Conservation (phyloP, 2,329 filamentous ascomycete species). For the Botrytis fabae region DNA sequence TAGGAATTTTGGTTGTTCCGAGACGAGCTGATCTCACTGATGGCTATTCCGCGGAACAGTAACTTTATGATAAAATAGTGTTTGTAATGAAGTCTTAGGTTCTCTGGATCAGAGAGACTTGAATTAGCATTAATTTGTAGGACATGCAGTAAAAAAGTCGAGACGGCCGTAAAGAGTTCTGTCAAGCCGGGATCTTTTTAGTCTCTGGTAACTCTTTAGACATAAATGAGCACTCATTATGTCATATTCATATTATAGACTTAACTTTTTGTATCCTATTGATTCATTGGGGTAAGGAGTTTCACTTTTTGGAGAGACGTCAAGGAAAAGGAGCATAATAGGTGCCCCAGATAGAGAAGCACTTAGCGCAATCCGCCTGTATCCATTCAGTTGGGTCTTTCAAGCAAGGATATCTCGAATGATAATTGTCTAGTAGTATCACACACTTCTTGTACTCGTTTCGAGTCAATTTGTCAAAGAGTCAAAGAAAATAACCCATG, state of each 20-base stretch:
- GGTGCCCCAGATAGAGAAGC: neutral
- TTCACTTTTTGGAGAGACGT: neutral
- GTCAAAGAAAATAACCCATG: neutral
- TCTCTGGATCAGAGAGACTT: fast-evolving
- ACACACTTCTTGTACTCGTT: too few species aligned
- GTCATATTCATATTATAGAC: neutral
- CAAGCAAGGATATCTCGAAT: neutral
- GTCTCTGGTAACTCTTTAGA: neutral
- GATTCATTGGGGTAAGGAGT: fast-evolving
- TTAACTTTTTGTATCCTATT: neutral
- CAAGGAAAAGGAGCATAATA: neutral
- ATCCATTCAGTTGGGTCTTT: neutral
- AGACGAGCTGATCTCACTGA: neutral
- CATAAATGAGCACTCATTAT: fast-evolving
- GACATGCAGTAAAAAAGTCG: neutral
- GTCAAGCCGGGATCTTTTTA: neutral
- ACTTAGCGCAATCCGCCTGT: neutral
- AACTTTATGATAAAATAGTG: neutral
- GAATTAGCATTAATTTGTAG: fast-evolving
- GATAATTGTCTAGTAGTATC: neutral
- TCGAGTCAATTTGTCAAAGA: neutral
- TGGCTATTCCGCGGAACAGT: fast-evolving
- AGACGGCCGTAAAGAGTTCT: neutral
- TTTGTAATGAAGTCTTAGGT: fast-evolving
- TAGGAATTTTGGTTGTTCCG: neutral